Conservation (phyloP, 2,329 filamentous ascomycete genomes). For the Curvularia sp. region DNA sequence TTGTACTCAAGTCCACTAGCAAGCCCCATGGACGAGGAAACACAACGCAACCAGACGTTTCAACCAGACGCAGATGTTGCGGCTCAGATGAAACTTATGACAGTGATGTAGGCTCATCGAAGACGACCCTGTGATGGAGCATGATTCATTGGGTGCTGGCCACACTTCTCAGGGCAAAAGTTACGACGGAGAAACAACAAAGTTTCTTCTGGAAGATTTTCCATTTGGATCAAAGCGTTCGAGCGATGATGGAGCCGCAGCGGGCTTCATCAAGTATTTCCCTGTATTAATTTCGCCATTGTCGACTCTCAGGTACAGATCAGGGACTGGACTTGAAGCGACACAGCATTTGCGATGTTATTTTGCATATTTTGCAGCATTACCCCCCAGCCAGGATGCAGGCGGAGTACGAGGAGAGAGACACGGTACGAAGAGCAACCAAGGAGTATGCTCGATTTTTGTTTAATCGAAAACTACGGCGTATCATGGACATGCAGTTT, state of each 20-base stretch:
- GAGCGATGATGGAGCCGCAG: constrained; percentile 31
- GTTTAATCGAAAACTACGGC: constrained; percentile 23
- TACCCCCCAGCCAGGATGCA: constrained; percentile 26
- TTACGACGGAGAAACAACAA: constrained; percentile 29
- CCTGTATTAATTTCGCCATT: constrained; percentile 45
- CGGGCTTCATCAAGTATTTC: constrained; percentile 29
- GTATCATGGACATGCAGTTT: constrained; percentile 18
- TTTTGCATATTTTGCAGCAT: constrained; percentile 38
- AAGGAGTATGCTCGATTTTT: constrained; percentile 14
- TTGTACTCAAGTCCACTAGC: constrained; percentile 55
- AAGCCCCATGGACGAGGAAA: constrained; percentile 48
- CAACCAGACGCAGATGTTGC: constrained; percentile 45
- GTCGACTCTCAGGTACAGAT: constrained; percentile 29
- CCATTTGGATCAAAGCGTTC: constrained; percentile 45
- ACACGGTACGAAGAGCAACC: constrained; percentile 16
- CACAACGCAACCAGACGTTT: constrained; percentile 47
- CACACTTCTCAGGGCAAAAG: constrained; percentile 30
- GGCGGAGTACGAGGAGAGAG: constrained; percentile 26
- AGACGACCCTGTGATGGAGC: constrained; percentile 29
- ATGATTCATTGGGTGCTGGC: constrained; percentile 19
- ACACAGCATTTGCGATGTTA: constrained; percentile 38
- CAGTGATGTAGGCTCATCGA: constrained; percentile 47
- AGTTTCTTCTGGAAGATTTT: constrained; percentile 42
- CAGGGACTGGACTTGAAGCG: constrained; percentile 46
- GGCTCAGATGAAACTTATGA: constrained; percentile 52